Base-by-base conservation (phyloP, 2,329 filamentous ascomycete species). In the Fusarium decemcellulare region DNA sequence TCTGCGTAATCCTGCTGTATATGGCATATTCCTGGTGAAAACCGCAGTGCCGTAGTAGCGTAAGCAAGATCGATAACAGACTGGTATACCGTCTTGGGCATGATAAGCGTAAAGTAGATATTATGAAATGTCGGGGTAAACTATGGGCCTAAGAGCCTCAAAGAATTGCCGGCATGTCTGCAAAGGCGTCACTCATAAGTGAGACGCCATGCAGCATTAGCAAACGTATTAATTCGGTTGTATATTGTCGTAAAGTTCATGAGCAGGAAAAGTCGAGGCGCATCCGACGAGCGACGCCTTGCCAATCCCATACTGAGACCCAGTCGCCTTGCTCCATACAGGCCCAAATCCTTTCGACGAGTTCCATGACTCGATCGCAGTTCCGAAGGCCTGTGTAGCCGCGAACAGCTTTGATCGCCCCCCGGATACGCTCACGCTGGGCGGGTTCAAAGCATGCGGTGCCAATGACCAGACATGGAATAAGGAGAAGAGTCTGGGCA, bases 231-330 rank as follows among this genome's bases (percentile, higher is more conserved):
- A 53, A 57, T 62, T 44, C 32, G 16, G n/a, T 40, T 50, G 55
- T 58, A 37, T 39, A 43, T 36, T 52, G 23, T 29, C 43, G 40
- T 39, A 14, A 32, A 81, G n/a, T 76, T 79, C 67, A 82, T 27
- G 80, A 77, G 74, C 86, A 88, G 4, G 88, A 79, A 70, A 90
- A 90, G 76, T 90, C 86, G 37, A 90, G 81, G 0, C 81, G 83
- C 77, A 89, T 83, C 8, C 80, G 73, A 56, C 81, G 78, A 1
- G 88, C 88, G 30, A 90, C 82, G 5, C 81, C 80, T 65, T 90
- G 88, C 88, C 88, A 91, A 75, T 91, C 89, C 89, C 89, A 91
- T 8, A 87, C 87, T 16, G 83, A 82, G 29, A 81, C 71, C 85
- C 87, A 90, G 52, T 90, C 86, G 18, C 85, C 87, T 10, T 77